Evolutionary conservation across 495 filamentous ascomycete species (phyloP), one percentile per base, ranked within the genome.

Genomic region (Neurospora sp.): DNA sequence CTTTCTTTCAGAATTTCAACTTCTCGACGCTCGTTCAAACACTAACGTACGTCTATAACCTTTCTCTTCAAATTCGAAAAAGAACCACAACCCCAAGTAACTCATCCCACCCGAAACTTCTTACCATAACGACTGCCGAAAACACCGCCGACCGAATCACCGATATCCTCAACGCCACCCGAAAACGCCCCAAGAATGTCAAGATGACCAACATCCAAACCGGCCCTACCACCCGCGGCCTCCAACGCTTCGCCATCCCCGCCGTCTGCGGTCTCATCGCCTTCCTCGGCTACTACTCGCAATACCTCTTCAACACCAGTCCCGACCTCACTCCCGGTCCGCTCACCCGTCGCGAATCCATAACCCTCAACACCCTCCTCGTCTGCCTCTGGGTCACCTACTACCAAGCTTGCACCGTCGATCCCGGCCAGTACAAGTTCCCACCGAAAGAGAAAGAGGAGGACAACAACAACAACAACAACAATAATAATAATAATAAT

Each of bases 221-320:
- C 31, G 78, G 79, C 21, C 80, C 81, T 39, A 69, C 77, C 24
- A 73, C 72, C 11, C 69, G 37, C 54, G 81, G 80, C 39, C 76
- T 85, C 69, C 82, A 85, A 71, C 75, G 80, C 48, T 83, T 93
- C 69, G 90, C 91, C 28, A 84, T 93, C 5, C 92, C 92, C 21
- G 85, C 83, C n/a, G 92, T 93, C 43, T 90, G 83, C 69, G 13
- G 83, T 5, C 83, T 97, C 39, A 93, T 97, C 76, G 80, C 81
- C 75, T 94, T 96, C 77, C 90, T 97, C 8, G 89, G 91, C 40
- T 98, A 95, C 85, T 86, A 87, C 21, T 94, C 95, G 1, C 96
- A 98, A 81, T 88, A 87, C 76, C 88, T 97, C 69, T 95, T 99
- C 79, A 80, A 87, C n/a, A 74, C 71, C 75, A 75, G 83, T 19